phyloP scores from a whole-genome alignment of 225 moss, liverwort and hornwort species.

The Polytrichum commune region DNA sequence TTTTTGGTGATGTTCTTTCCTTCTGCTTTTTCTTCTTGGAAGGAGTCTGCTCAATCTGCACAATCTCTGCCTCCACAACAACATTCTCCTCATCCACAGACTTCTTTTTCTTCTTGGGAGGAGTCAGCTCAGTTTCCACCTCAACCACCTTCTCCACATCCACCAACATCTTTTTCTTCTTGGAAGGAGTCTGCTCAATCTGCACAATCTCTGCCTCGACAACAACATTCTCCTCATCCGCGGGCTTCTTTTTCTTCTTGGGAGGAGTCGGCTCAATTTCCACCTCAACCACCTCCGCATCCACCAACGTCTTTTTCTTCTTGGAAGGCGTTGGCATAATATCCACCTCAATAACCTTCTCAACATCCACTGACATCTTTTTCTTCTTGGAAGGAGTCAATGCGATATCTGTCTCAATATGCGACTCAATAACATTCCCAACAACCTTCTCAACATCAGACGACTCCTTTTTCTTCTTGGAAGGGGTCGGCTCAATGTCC shows the following conservation, averaged over 20 bases:
- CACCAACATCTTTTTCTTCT: slow-evolving; percentile 14
- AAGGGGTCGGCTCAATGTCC: neutral
- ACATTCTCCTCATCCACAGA: neutral
- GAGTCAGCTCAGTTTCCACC: too few species aligned
- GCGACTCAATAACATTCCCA: neutral
- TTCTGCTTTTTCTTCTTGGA: slow-evolving; percentile 24
- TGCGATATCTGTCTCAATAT: neutral
- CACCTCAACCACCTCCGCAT: too few species aligned
- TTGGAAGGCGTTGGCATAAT: neutral
- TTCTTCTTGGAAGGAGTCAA: neutral
- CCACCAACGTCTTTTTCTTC: neutral
- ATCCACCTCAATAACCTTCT: too few species aligned
- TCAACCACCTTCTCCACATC: too few species aligned
- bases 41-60: neutral
- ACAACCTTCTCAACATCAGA: neutral
- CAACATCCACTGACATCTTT: too few species aligned
- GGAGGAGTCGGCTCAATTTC: neutral
- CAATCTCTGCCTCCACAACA: neutral
- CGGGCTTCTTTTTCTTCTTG: neutral
- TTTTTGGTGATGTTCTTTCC: neutral
- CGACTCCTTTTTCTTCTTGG: neutral
- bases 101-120: neutral
- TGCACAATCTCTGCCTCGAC: neutral
- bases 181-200: slow-evolving; percentile 5
- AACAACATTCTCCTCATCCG: neutral